Percentiles rank a stretch among this genome's conserved stretches.
These are phyloP conservation scores for Kregervanrija fluxuum DNA, from an alignment of 805 yeast species.

Conservation along the genomic window DNA sequence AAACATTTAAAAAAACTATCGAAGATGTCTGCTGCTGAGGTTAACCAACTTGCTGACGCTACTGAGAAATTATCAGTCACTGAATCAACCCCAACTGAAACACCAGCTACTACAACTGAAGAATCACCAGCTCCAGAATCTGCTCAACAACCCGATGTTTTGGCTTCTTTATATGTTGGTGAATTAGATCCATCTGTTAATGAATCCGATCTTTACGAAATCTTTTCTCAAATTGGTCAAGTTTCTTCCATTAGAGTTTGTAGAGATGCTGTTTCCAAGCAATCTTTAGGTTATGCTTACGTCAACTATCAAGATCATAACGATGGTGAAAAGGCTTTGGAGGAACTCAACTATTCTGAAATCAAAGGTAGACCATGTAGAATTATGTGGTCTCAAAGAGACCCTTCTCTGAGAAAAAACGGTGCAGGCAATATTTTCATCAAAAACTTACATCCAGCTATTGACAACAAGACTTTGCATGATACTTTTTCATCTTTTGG, in stretches of 20 bases:
- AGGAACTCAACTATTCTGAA: slow-evolving; percentile 88
- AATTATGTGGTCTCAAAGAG: slow-evolving; percentile 99
- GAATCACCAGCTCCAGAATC: slow-evolving; percentile 28
- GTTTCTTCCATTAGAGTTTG: slow-evolving; percentile 97
- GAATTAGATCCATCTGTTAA: slow-evolving; percentile 89
- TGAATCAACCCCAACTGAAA: slow-evolving; percentile 23
- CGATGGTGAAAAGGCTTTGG: slow-evolving; percentile 92
- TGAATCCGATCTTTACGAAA: slow-evolving; percentile 91
- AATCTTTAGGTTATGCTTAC: slow-evolving; percentile 96
- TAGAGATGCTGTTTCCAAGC: slow-evolving; percentile 96
- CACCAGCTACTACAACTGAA: slow-evolving; percentile 28
- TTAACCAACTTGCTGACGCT: slow-evolving; percentile 28
- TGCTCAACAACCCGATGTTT: slow-evolving; percentile 41
- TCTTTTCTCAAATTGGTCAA: slow-evolving; percentile 90
- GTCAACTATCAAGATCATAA: slow-evolving; percentile 86
- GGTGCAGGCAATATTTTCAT: slow-evolving; percentile 97
- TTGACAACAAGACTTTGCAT: slow-evolving; percentile 97
- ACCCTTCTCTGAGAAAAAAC: slow-evolving; percentile 88
- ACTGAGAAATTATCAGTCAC: slow-evolving; percentile 28
- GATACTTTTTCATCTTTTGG: slow-evolving; percentile 98
- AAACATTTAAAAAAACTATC: slow-evolving; percentile 5
- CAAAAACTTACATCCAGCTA: slow-evolving; percentile 96
- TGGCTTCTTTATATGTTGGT: slow-evolving; percentile 93
- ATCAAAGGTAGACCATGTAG: slow-evolving; percentile 96
- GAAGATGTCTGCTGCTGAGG: slow-evolving; percentile 28